Evolutionary conservation across 1,139 yeast species (phyloP).

Genomic region (Kazachstania sp.): DNA sequence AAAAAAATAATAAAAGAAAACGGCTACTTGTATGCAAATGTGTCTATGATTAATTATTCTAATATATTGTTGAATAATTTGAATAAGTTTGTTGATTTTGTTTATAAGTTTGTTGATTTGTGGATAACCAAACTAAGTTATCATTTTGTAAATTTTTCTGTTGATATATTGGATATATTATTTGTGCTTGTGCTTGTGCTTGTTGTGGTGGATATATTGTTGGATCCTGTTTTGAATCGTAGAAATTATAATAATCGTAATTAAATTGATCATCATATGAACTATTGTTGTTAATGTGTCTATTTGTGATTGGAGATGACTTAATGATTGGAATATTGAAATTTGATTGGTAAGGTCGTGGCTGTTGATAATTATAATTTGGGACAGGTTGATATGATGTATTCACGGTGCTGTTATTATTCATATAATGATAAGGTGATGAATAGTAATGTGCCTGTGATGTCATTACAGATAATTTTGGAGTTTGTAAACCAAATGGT

Average conservation of each 20-base stretch:
- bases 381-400: neutral
- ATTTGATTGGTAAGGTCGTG: neutral
- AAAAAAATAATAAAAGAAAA: too few species aligned
- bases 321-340: neutral
- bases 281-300: neutral
- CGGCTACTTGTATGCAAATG: too few species aligned
- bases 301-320: constrained; percentile 6
- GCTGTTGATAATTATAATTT: constrained; percentile 3
- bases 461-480: constrained; percentile 2
- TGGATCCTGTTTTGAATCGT: constrained; percentile 3
- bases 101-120: too few species aligned
- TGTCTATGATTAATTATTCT: too few species aligned
- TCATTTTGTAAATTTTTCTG: neutral
- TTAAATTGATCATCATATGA: constrained; percentile 9
- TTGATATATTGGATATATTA: neutral
- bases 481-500: constrained; percentile 5
- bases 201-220: constrained; percentile 1
- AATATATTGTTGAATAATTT: neutral
- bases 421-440: constrained; percentile 7
- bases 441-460: constrained; percentile 2
- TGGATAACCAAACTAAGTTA: too few species aligned
- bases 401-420: neutral
- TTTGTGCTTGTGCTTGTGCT: neutral
- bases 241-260: constrained; percentile 15
- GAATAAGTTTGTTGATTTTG: neutral